Conservation (phyloP, 176 grass and related monocot genomes). For the Alopecurus myosuroides region DNA sequence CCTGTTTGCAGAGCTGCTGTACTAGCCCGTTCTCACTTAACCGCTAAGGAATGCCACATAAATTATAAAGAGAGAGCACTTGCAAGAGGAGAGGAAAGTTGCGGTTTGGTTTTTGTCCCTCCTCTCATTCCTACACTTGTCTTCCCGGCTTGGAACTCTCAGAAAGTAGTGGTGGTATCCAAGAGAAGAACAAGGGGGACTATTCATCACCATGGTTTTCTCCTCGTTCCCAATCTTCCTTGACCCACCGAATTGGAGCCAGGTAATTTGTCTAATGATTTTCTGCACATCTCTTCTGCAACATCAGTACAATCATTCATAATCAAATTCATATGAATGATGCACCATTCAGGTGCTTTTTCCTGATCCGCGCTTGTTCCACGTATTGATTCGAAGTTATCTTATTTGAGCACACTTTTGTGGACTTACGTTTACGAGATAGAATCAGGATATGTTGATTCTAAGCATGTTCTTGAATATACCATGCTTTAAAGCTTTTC, state of each 20-base stretch:
- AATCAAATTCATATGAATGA: not conserved
- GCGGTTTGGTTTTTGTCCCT: slow-evolving; percentile 23
- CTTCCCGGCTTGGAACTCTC: not conserved
- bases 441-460: not conserved
- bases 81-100: slow-evolving; percentile 26
- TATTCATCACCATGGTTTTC: slow-evolving; percentile 72
- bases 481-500: slow-evolving; percentile 29
- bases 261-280: slow-evolving; percentile 38
- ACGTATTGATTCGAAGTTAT: not conserved
- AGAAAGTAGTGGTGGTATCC: not conserved
- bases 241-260: slow-evolving; percentile 88
- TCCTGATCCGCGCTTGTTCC: not conserved
- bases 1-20: slow-evolving; percentile 15
- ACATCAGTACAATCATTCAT: not conserved
- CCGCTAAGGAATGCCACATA: slow-evolving; percentile 50
- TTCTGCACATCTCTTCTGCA: not conserved
- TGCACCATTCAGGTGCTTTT: not conserved
- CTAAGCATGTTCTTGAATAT: slow-evolving; percentile 68
- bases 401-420: slow-evolving; percentile 22
- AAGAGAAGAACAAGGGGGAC: not conserved
- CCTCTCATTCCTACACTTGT: slow-evolving; percentile 1
- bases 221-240: slow-evolving; percentile 83
- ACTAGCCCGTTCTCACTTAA: slow-evolving; percentile 44
- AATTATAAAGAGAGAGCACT: slow-evolving; percentile 54
- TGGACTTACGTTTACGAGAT: not conserved